Evolutionary conservation across 495 filamentous ascomycete species (phyloP).

Genomic region (Cryomyces antarcticus): DNA sequence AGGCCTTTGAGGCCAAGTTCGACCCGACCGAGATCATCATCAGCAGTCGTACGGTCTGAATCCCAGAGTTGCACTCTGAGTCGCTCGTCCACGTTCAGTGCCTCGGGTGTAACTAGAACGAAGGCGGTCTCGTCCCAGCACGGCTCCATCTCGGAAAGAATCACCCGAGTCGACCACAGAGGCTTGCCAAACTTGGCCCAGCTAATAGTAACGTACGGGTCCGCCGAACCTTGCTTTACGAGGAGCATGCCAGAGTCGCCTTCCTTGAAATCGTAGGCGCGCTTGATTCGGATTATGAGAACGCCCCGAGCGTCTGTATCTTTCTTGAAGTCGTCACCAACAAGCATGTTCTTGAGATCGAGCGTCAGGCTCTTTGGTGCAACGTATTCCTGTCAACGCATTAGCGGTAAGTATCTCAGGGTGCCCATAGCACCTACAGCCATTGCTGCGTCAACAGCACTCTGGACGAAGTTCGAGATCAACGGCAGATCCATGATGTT

Average conservation of each 20-base stretch:
- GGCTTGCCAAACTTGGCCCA: constrained; percentile 64
- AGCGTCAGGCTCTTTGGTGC: constrained; percentile 53
- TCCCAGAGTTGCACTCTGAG: constrained; percentile 52
- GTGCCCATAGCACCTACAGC: constrained; percentile 7
- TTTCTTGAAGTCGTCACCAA: constrained; percentile 60
- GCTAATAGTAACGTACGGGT: constrained; percentile 47
- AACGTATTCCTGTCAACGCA: constrained; percentile 31
- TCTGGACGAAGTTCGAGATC: constrained; percentile 53
- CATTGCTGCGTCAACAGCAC: constrained; percentile 46
- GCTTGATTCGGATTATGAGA: constrained; percentile 38
- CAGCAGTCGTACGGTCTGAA: constrained; percentile 44
- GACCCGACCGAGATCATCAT: constrained; percentile 51
- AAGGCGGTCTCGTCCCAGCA: constrained; percentile 48
- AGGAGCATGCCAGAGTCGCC: constrained; percentile 37
- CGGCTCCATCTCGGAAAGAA: constrained; percentile 38
- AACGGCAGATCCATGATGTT: constrained; percentile 55
- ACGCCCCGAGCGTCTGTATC: constrained; percentile 45
- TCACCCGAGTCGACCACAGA: constrained; percentile 40
- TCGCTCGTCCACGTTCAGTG: constrained; percentile 51
- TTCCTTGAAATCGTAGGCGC: constrained; percentile 42
- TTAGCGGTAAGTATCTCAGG: too few species aligned
- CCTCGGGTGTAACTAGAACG: constrained; percentile 43
- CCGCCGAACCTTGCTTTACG: constrained; percentile 36
- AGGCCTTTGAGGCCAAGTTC: constrained; percentile 44
- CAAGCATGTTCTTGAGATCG: constrained; percentile 51